These are phyloP conservation scores for Blastobotrys buckinghamii DNA, from an alignment of 1,139 yeast genomes.

Conservation along the genomic window DNA sequence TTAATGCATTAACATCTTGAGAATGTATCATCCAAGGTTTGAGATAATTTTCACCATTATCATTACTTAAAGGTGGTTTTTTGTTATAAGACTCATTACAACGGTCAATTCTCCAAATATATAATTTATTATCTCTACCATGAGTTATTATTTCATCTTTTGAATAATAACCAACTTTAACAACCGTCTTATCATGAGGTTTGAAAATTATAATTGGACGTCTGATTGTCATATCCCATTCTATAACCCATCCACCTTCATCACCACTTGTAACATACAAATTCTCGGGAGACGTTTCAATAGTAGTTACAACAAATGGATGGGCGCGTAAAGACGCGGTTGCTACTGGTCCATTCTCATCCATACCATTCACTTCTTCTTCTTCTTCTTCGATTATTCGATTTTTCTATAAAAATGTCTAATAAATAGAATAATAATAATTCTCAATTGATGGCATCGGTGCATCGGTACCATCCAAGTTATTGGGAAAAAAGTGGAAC, in stretches of 20 bases:
- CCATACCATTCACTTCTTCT: no score
- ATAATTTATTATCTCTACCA: slow-evolving; percentile 35
- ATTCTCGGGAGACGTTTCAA: slow-evolving; percentile 3
- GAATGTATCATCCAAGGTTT: slow-evolving; percentile 33
- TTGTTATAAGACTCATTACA: slow-evolving; percentile 7
- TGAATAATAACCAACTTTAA: slow-evolving; percentile 27
- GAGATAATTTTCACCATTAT: slow-evolving; percentile 20
- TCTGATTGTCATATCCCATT: slow-evolving; percentile 34
- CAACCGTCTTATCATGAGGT: slow-evolving; percentile 31
- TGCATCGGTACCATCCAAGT: no score
- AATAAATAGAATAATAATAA: no score
- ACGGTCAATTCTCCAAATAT: slow-evolving; percentile 22
- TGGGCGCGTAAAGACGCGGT: slow-evolving; percentile 4
- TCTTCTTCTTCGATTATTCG: no score
- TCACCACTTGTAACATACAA: slow-evolving; percentile 30
- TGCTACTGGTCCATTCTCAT: background rate
- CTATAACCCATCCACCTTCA: slow-evolving; percentile 36
- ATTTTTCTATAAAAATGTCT: no score
- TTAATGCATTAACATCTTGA: slow-evolving; percentile 37
- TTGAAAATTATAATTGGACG: slow-evolving; percentile 35
- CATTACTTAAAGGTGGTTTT: slow-evolving; percentile 17
- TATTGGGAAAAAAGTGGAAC: no score
- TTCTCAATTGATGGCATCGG: no score
- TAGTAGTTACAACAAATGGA: background rate
- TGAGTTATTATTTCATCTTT: slow-evolving; percentile 31